Evolutionary conservation across 2,329 filamentous ascomycete species (phyloP), one percentile per base, ranked within the genome.

Genomic region (Penicillium sp.): DNA sequence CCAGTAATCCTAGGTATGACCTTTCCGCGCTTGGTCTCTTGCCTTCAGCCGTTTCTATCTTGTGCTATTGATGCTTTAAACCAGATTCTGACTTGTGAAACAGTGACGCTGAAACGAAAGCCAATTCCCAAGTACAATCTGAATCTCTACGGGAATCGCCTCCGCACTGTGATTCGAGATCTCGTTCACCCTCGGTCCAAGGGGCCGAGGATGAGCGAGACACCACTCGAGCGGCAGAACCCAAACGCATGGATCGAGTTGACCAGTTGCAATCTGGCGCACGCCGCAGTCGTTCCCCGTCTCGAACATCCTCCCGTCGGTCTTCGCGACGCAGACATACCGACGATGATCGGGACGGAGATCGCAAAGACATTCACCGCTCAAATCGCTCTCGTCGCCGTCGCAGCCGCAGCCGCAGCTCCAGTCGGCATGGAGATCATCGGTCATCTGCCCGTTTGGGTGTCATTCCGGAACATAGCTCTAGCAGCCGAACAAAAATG

Each of bases 271-370:
- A 40, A 18, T 18, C 39, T 14, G 66, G 79, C 60, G 75, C 77
- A 11, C 81, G 85, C 45, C 81, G 82, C 47, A 85, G 86, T 0
- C 81, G 87, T 53, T 90, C 88, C 5, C 79, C 80, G 5, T 90
- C 89, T 2, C 83, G 82, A 1, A 83, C 84, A 11, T 79, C 81
- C 9, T 79, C 80, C 5, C 78, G 79, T 36, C 83, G 80, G 50
- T 81, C 83, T 6, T 79, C 80, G 45, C 83, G 86, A 62, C 83
- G 84, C 57, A 85, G 84, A 61, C 48, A 63, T 10, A 53, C 48
- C 3, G 85, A 83, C 48, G 81, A 80, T 59, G 84, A 88, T 40
- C 78, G 79, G 53, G 51, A 50, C 5, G 34, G 41, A 24, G 80
- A 83, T n/a, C 63, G 77, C 63, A 65, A 72, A 66, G 62, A 65